Base-by-base conservation (phyloP, 2,329 filamentous ascomycete species). In the Clarireedia paspali region DNA sequence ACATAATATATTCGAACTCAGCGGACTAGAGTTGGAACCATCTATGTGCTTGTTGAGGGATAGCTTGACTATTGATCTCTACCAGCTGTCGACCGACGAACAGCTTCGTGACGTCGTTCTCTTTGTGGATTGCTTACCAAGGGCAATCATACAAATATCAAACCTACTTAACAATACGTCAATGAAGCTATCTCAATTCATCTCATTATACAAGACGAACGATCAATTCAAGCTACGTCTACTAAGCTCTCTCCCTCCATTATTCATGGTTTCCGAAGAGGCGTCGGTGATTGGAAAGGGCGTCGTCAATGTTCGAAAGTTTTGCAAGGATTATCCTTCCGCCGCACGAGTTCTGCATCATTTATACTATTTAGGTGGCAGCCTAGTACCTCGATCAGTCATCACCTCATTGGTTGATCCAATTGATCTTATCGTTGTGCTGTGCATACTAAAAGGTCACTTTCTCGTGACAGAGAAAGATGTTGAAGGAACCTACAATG, bases 131-230 rank as follows among this genome's bases (percentile, higher is more conserved):
- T 60, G 55, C 36, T 42, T 62, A 23, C 64, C 63, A 6, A 59
- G 62, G 26, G 64, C 62, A 4, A 60, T 66, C 26, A 60, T 60
- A 34, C 64, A 66, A 47, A 57, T 59, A 20, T 59, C 60, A 44
- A 54, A 56, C 5, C 50, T 64, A 10, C 58, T 64, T n/a, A 66
- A 62, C 12, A 53, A 56, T 24, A 60, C 59, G 20, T 58, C 60
- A 4, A 66, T 66, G 63, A 63, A 60, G 12, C 49, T 62, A 7
- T 58, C 63, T 20, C 64, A 66, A 39, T 64, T 64, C 23, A 55
- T 64, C 6, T 51, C 62, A 10, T 49, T 66, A 34, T 66, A 62
- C 47, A 47, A 57, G 14, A 59, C 52, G 38, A 58, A 55, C n/a
- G 60, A 64, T 52, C 36, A 59, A 15, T 63, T 62, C 49, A 62